phyloP scores from a whole-genome alignment of 2,329 filamentous ascomycete genomes.

The Fusarium longipes region DNA sequence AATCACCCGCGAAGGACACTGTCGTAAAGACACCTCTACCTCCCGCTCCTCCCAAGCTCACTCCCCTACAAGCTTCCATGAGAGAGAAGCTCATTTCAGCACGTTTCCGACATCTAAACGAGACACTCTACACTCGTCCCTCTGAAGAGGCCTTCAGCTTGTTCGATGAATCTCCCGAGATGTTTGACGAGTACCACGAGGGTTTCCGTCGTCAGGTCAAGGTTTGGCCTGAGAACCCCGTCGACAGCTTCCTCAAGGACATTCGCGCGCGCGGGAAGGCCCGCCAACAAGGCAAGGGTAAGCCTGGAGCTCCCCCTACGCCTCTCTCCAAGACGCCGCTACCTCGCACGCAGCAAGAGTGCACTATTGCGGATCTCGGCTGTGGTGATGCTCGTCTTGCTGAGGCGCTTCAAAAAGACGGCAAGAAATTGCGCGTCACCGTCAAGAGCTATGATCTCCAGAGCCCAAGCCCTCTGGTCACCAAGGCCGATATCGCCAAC shows the following conservation, averaged over 20 bases:
- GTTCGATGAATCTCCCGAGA: constrained; percentile 86
- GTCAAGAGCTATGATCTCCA: constrained; percentile 90
- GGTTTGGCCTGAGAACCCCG: constrained; percentile 96
- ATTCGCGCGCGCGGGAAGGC: constrained; percentile 75
- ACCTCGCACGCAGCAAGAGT: constrained; percentile 76
- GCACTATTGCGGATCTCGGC: constrained; percentile 89
- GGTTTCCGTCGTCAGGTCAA: constrained; percentile 96
- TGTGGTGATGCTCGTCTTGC: constrained; percentile 92
- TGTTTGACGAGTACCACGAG: constrained; percentile 96
- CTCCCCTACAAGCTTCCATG: constrained; percentile 94
- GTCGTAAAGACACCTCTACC: constrained; percentile 51
- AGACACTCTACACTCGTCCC: constrained; percentile 93
- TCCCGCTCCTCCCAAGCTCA: constrained; percentile 72
- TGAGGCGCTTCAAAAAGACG: constrained; percentile 70
- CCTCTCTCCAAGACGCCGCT: constrained; percentile 61
- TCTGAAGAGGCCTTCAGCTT: constrained; percentile 85
- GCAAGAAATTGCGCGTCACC: constrained; percentile 75
- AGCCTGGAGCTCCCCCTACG: constrained; percentile 45
- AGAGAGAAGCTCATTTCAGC: constrained; percentile 93
- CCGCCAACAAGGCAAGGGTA: constrained; percentile 48
- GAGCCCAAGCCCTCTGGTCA: constrained; percentile 79
- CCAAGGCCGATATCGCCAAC: constrained; percentile 86
- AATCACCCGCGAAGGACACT: constrained; percentile 38
- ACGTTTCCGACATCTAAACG: constrained; percentile 96
- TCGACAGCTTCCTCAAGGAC: constrained; percentile 83